Conservation (phyloP, 1,139 yeast genomes). For the Blastobotrys proliferans region DNA sequence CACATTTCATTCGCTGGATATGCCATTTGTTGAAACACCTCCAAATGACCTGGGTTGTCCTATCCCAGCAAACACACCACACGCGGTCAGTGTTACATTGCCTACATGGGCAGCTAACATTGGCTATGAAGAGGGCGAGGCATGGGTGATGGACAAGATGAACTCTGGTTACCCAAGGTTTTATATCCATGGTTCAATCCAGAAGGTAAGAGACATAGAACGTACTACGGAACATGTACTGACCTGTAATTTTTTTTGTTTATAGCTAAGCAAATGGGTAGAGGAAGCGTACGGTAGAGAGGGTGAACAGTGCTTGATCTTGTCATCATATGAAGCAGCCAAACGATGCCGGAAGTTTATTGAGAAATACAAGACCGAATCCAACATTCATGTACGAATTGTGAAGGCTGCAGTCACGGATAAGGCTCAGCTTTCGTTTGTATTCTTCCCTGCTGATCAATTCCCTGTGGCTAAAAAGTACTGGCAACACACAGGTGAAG, state of each 20-base stretch:
- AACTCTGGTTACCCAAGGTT: conserved; percentile 86
- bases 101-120: conserved; percentile 94
- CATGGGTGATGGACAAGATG: conserved; percentile 79
- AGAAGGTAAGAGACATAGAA: conserved; percentile 47
- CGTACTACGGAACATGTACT: background rate
- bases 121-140: conserved; percentile 87
- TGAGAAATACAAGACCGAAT: conserved; percentile 32
- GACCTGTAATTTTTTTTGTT: no score
- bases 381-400: conserved; percentile 53
- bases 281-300: conserved; percentile 66
- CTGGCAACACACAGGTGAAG: conserved; percentile 98
- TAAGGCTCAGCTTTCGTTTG: conserved; percentile 69
- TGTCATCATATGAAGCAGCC: conserved; percentile 75
- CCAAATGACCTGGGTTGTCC: conserved; percentile 66
- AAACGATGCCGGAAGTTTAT: conserved; percentile 81
- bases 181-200: conserved; percentile 70
- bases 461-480: conserved; percentile 70
- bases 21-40: conserved; percentile 29
- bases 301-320: conserved; percentile 67
- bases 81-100: conserved; percentile 88
- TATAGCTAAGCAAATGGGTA: conserved; percentile 24
- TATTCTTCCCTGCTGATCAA: conserved; percentile 61
- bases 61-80: conserved; percentile 83
- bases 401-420: conserved; percentile 52
- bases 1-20: conserved; percentile 5